Base-by-base conservation (phyloP, 768 basidiomycete species). In the Tricholoma sp. region DNA sequence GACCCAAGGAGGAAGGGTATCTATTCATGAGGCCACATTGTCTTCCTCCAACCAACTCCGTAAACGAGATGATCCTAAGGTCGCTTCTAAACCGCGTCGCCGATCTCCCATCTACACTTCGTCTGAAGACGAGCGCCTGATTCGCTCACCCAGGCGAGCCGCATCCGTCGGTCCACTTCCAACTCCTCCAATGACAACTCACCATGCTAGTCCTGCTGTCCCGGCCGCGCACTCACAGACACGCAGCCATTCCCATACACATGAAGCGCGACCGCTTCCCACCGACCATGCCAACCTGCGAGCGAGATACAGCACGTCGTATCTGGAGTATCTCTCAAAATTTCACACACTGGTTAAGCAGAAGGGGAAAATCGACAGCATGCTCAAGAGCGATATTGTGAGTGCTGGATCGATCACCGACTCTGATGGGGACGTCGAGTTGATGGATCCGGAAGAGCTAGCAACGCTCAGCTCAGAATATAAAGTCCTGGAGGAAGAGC, bases 41-140 rank as follows among this genome's bases (percentile, higher is more conserved):
- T 66, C 69, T 24, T 56, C 63, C 7, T 55, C 64, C 18, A 43
- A 47, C 29, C 57, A 64, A 8, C 24, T 49, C 14, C 66, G 63
- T 24, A 55, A 53, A 18, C 57, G 57, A 22, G 49, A 50, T 19
- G 64, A 64, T 41, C 61, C 66, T 22, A 67, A 66, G 32, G 50
- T 47, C 18, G 51, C 47, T 35, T 52, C 57, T 24, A 84, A 82
- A 55, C 54, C 62, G 18, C 76, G 82, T 46, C 83, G 86, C 46
- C 76, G 71, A 43, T 82, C 84, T 2, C 84, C 83, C 0, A 79
- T 83, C 52, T 87, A 84, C 59, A 87, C 86, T 0, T 85, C 86
- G 1, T 84, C 86, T 0, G 84, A 84, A 37, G 82, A 86, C 52
- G 83, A 85, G 64, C 76, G 74, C 21, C 76, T 80, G 57, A 69